phyloP scores from a whole-genome alignment of 1,284 basidiomycete genomes.

The Sanghuangporus weigelae region DNA sequence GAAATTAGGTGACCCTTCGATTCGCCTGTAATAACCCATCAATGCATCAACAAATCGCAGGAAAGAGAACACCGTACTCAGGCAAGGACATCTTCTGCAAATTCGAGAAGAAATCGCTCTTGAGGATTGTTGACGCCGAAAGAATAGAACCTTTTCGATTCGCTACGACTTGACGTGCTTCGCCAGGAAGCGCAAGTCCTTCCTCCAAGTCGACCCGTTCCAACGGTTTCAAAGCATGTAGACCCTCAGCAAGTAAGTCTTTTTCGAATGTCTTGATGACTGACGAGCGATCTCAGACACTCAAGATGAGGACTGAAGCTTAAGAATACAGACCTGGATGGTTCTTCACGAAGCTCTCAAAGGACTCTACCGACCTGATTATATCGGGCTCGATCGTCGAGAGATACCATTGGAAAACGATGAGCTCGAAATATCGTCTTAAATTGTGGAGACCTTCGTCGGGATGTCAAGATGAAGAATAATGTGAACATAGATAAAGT shows the following conservation, averaged over 20 bases:
- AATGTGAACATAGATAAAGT: slow-evolving; percentile 10
- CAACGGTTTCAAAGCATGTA: slow-evolving; percentile 82
- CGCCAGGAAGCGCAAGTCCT: slow-evolving; percentile 83
- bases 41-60: slow-evolving; percentile 6
- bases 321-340: slow-evolving; percentile 57
- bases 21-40: slow-evolving; percentile 50
- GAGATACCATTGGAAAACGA: slow-evolving; percentile 93
- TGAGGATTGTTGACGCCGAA: slow-evolving; percentile 91
- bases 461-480: slow-evolving; percentile 12
- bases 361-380: slow-evolving; percentile 68
- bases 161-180: slow-evolving; percentile 80
- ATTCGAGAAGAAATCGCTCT: slow-evolving; percentile 95
- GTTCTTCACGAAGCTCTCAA: slow-evolving; percentile 78
- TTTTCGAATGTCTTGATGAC: slow-evolving; percentile 96
- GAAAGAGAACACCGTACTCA: slow-evolving; percentile 51
- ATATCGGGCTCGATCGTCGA: slow-evolving; percentile 83
- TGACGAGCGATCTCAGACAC: slow-evolving; percentile 22
- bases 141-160: slow-evolving; percentile 85
- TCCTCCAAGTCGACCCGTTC: slow-evolving; percentile 70
- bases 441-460: slow-evolving; percentile 70
- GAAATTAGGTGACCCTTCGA: slow-evolving; percentile 93
- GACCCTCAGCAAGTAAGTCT: slow-evolving; percentile 77
- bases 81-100: slow-evolving; percentile 93
- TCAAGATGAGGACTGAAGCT: neutral
- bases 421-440: slow-evolving; percentile 84